Evolutionary conservation across 495 filamentous ascomycete genomes (phyloP).

Genomic region (Penicillium soppii): DNA sequence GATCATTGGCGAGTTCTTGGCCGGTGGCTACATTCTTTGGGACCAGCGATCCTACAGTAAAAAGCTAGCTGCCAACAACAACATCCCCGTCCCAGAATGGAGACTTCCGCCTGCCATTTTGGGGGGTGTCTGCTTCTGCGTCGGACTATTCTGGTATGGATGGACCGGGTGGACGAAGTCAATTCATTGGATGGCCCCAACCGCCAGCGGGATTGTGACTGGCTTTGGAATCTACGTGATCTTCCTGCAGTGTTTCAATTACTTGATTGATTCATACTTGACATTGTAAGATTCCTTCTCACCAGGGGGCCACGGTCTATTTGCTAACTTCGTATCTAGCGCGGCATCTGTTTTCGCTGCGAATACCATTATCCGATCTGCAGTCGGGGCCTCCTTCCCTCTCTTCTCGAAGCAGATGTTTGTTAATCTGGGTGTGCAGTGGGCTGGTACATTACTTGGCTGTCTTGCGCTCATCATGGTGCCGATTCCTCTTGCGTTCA

Average conservation of each 20-base stretch:
- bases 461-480: slow-evolving; percentile 67
- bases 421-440: slow-evolving; percentile 70
- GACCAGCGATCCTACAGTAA: slow-evolving; percentile 29
- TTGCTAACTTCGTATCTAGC: slow-evolving; percentile 26
- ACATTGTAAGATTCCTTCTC: slow-evolving; percentile 62
- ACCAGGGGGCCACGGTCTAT: background rate
- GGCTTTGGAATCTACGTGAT: slow-evolving; percentile 38
- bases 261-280: slow-evolving; percentile 42
- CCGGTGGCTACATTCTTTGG: slow-evolving; percentile 23
- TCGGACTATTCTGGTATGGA: slow-evolving; percentile 55
- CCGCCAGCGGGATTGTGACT: slow-evolving; percentile 31
- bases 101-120: slow-evolving; percentile 45
- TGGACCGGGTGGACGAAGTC: slow-evolving; percentile 36
- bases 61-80: slow-evolving; percentile 31
- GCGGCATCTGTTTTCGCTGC: slow-evolving; percentile 91
- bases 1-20: slow-evolving; percentile 40
- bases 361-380: slow-evolving; percentile 81
- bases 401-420: slow-evolving; percentile 84
- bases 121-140: slow-evolving; percentile 48
- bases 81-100: slow-evolving; percentile 39
- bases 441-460: slow-evolving; percentile 75
- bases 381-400: slow-evolving; percentile 77
- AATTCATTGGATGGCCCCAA: slow-evolving; percentile 42
- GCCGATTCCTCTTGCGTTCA: slow-evolving; percentile 62
- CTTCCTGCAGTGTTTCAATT: slow-evolving; percentile 42